Conservation (phyloP, 495 filamentous ascomycete genomes). For the Friedmanniomyces endolithicus region DNA sequence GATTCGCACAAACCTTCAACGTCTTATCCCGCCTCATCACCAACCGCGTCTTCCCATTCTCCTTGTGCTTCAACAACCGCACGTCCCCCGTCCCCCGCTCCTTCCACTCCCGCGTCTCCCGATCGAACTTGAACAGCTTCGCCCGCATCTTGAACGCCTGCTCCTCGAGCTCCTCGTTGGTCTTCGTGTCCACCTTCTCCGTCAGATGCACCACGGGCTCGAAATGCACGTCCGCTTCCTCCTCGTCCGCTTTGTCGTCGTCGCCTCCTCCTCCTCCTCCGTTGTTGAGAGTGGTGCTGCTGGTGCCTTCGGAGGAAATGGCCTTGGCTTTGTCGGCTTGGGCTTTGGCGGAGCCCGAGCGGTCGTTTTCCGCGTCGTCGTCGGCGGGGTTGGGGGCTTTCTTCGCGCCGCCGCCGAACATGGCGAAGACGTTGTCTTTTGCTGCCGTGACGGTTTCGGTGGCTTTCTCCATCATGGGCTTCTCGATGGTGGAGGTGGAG, state of each 20-base stretch:
- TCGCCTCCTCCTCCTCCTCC: conserved; percentile 26
- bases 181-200: conserved; percentile 92
- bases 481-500: conserved; percentile 4
- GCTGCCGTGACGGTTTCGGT: conserved; percentile 40
- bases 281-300: not conserved
- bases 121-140: conserved; percentile 97
- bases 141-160: conserved; percentile 98
- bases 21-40: conserved; percentile 99
- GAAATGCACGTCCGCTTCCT: conserved; percentile 81
- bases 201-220: conserved; percentile 90
- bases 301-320: not conserved
- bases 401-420: conserved; percentile 90
- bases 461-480: conserved; percentile 35
- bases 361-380: conserved; percentile 63
- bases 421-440: conserved; percentile 74
- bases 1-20: conserved; percentile 99
- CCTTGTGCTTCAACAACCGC: conserved; percentile 90
- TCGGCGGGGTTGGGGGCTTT: conserved; percentile 70
- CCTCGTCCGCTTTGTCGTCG: conserved; percentile 37
- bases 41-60: conserved; percentile 92
- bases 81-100: conserved; percentile 97
- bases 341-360: conserved; percentile 77
- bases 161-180: conserved; percentile 96
- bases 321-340: conserved; percentile 40
- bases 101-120: conserved; percentile 90